Conservation (phyloP, 1,284 basidiomycete species). For the Ustilago crameri region DNA sequence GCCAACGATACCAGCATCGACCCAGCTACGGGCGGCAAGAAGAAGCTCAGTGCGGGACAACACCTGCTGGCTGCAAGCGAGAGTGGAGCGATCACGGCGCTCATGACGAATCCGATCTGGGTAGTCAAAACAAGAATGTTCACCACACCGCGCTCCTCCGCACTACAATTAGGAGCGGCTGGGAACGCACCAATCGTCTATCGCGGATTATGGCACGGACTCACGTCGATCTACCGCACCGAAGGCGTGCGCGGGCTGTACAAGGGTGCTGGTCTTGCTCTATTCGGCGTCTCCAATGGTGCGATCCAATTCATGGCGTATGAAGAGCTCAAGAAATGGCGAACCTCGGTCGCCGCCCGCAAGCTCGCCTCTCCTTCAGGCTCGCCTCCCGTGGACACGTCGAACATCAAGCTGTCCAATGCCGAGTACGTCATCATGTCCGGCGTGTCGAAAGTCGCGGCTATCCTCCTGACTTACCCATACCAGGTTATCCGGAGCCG, state of each 20-base stretch:
- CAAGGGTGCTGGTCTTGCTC: constrained; percentile 85
- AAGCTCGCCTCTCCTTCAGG: constrained; percentile 6
- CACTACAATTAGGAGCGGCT: constrained; percentile 12
- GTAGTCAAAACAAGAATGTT: constrained; percentile 98
- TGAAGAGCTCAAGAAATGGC: constrained; percentile 91
- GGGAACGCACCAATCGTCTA: constrained; percentile 40
- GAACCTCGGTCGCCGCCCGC: constrained; percentile 69
- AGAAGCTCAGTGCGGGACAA: constrained; percentile 77
- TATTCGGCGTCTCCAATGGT: constrained; percentile 94
- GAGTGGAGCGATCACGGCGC: constrained; percentile 89
- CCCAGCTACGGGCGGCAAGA: constrained; percentile 18
- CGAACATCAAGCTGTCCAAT: constrained; percentile 72
- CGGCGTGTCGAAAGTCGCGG: constrained; percentile 86
- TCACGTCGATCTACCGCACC: constrained; percentile 51
- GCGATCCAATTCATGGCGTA: constrained; percentile 96
- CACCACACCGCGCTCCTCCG: constrained; percentile 74
- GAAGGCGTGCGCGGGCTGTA: constrained; percentile 85
- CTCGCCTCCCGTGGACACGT: constrained; percentile 13
- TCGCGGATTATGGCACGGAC: constrained; percentile 56
- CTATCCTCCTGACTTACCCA: constrained; percentile 89
- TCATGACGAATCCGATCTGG: constrained; percentile 98
- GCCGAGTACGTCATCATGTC: constrained; percentile 91
- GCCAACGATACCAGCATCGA: constrained; percentile 13
- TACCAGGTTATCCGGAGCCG: constrained; percentile 96
- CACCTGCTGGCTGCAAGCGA: constrained; percentile 91